These are phyloP conservation scores for Stagonosporopsis rhizophila DNA, from an alignment of 2,329 filamentous ascomycete genomes.

Conservation along the genomic window DNA sequence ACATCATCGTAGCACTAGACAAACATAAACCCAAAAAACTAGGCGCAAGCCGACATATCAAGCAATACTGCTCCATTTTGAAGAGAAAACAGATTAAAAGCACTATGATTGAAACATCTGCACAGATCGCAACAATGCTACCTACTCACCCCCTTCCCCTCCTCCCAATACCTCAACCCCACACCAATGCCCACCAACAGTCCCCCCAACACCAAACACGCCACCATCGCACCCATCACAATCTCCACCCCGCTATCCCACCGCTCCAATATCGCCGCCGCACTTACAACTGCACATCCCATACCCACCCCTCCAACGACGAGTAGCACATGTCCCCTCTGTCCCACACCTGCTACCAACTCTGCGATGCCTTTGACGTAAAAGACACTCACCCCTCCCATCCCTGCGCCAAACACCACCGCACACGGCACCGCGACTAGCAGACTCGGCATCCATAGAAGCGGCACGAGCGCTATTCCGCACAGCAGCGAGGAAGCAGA, in stretches of 20 bases:
- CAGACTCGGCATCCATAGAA: neutral
- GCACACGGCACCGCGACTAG: neutral
- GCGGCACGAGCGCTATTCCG: neutral
- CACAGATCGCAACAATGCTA: neutral
- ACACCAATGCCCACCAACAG: neutral
- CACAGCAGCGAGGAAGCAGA: conserved; percentile 3
- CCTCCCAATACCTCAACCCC: neutral
- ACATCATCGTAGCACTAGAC: neutral
- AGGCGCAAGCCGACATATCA: neutral
- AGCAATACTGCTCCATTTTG: neutral
- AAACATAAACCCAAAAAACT: neutral
- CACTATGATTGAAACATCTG: neutral
- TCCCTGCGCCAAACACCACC: conserved; percentile 11
- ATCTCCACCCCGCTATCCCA: conserved; percentile 3
- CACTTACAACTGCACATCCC: conserved; percentile 14
- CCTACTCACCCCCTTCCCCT: neutral
- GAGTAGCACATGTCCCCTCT: conserved; percentile 4
- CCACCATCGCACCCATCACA: neutral
- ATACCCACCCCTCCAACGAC: conserved; percentile 11
- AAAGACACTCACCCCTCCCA: conserved; percentile 16
- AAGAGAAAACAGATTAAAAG: neutral
- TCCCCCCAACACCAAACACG: neutral
- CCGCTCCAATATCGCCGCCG: conserved; percentile 16
- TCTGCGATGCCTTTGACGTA: neutral
- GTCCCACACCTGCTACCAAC: conserved; percentile 3